These are phyloP conservation scores for Botrytis fabae DNA, from an alignment of 2,329 filamentous ascomycete species.

Conservation along the genomic window DNA sequence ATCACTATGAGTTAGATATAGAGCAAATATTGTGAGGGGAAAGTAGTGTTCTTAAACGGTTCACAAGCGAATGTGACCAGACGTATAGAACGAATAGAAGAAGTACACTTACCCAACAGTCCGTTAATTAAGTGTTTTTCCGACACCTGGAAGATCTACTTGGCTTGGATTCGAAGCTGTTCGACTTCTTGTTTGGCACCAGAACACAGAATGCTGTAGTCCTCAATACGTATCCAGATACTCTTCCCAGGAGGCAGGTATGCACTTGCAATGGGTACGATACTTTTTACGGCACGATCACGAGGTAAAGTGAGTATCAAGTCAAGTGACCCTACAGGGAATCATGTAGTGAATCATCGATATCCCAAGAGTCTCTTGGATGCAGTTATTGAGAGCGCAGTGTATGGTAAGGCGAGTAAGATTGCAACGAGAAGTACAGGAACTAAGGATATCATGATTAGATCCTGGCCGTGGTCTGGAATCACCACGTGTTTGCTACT, in stretches of 20 bases:
- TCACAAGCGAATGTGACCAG: not conserved
- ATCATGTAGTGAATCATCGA: not conserved
- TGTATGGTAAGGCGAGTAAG: not conserved
- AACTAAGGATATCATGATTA: not conserved
- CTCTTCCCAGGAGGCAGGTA: not conserved
- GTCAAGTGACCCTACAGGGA: not conserved
- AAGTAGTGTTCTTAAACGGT: no score
- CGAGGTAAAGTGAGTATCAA: not conserved
- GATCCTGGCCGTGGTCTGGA: not conserved
- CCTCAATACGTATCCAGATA: not conserved
- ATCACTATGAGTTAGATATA: not conserved
- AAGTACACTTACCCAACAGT: constrained; percentile 24
- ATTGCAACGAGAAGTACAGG: not conserved
- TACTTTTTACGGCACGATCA: not conserved
- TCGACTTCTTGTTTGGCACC: constrained; percentile 46
- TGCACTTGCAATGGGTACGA: not conserved
- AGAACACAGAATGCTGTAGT: constrained; percentile 10
- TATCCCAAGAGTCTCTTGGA: constrained; percentile 2
- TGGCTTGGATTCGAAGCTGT: constrained; percentile 46
- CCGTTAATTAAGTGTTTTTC: no score
- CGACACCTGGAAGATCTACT: constrained; percentile 43
- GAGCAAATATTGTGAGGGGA: not conserved
- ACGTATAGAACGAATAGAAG: no score
- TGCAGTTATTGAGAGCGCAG: not conserved
- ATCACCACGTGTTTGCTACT: not conserved